These are phyloP conservation scores for Penicillium sumatraense DNA, from an alignment of 2,329 filamentous ascomycete species.

Conservation along the genomic window DNA sequence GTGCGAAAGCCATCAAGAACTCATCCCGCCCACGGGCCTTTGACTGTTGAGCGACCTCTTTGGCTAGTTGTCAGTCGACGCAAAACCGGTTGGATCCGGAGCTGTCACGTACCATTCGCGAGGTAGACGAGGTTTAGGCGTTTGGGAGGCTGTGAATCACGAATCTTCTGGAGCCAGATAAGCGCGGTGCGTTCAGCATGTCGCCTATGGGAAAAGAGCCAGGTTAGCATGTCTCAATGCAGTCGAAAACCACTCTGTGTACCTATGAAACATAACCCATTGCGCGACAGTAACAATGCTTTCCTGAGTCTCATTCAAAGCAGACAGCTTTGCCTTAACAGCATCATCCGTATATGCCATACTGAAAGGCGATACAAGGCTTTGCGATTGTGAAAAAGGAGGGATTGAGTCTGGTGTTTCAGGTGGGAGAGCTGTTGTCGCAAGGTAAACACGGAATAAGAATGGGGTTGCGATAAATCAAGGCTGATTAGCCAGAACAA, in stretches of 20 bases:
- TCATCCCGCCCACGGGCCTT: conserved; percentile 91
- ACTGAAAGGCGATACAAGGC: conserved; percentile 6
- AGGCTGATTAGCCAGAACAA: too few relatives aligned
- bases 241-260: conserved; percentile 34
- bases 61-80: conserved; percentile 27
- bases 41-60: conserved; percentile 95
- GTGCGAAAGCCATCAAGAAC: conserved; percentile 88
- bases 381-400: background rate
- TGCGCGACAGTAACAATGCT: conserved; percentile 95
- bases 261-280: conserved; percentile 99
- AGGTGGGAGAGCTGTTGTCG: conserved; percentile 2
- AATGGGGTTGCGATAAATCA: too few relatives aligned
- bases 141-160: conserved; percentile 83
- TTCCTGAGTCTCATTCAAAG: conserved; percentile 95
- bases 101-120: conserved; percentile 73
- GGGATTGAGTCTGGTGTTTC: background rate
- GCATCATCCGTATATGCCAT: conserved; percentile 96
- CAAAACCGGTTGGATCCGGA: background rate
- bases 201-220: conserved; percentile 62
- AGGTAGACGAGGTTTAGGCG: conserved; percentile 91
- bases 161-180: conserved; percentile 87
- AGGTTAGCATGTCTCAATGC: conserved; percentile 18
- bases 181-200: conserved; percentile 91
- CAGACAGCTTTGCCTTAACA: conserved; percentile 90
- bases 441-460: background rate